A percentile compares a stretch with the other conserved stretches of the same genome.
phyloP scores from a whole-genome alignment of 1,139 yeast species.

The Geotrichum citri-aurantii region DNA sequence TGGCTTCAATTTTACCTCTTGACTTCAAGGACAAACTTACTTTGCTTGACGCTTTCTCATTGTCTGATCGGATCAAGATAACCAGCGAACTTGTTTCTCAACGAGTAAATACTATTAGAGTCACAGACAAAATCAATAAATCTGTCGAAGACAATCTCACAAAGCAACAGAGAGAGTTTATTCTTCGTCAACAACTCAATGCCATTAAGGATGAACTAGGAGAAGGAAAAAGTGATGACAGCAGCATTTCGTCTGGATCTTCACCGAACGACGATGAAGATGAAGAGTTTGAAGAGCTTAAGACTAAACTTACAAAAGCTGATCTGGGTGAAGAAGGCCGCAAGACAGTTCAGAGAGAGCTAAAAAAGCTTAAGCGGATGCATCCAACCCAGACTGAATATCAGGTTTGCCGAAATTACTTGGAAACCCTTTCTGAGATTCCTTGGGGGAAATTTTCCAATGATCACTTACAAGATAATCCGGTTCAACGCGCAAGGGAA shows the following conservation, averaged over 20 bases:
- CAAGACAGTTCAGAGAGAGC: conserved; percentile 56
- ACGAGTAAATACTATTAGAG: conserved; percentile 21
- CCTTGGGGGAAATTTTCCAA: conserved; percentile 40
- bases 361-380: conserved; percentile 54
- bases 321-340: conserved; percentile 36
- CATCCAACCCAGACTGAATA: conserved; percentile 67
- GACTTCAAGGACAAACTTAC: conserved; percentile 30
- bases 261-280: conserved; percentile 28
- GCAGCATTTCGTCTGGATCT: conserved; percentile 1
- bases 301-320: conserved; percentile 27
- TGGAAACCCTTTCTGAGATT: conserved; percentile 63
- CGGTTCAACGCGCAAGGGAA: conserved; percentile 50
- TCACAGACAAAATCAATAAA: conserved; percentile 25
- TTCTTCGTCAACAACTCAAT: conserved; percentile 28
- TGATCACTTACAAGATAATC: conserved; percentile 37
- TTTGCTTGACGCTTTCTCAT: conserved; percentile 30
- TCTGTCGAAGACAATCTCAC: conserved; percentile 22
- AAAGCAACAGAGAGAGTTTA: conserved; percentile 29
- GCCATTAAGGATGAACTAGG: conserved; percentile 30
- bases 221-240: conserved; percentile 16
- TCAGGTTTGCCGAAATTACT: conserved; percentile 64
- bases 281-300: conserved; percentile 34
- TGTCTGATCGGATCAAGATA: conserved; percentile 27
- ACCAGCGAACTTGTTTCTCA: conserved; percentile 27
- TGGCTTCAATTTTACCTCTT: conserved; percentile 36